phyloP scores from a whole-genome alignment of 495 filamentous ascomycete genomes.

The Halenospora varia region DNA sequence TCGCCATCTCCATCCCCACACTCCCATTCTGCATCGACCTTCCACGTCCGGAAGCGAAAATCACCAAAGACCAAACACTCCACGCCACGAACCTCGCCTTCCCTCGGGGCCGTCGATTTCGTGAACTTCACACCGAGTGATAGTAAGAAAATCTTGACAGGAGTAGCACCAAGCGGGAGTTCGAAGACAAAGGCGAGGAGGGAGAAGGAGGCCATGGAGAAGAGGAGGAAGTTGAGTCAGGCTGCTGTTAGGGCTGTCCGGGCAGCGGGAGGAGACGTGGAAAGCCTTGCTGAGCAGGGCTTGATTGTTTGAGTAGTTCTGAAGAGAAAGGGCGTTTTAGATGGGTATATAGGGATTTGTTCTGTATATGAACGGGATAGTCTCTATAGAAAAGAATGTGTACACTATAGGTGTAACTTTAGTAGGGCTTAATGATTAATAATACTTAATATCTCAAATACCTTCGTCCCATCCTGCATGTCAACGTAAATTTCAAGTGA shows the following conservation, averaged over 20 bases:
- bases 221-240: conserved; percentile 68
- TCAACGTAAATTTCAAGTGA: too few relatives aligned
- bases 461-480: too few relatives aligned
- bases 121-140: conserved; percentile 91
- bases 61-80: neutral
- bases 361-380: too few relatives aligned
- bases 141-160: conserved; percentile 73
- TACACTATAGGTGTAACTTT: too few relatives aligned
- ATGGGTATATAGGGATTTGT: neutral
- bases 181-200: conserved; percentile 90
- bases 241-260: conserved; percentile 67
- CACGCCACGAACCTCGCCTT: neutral
- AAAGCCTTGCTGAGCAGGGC: conserved; percentile 35
- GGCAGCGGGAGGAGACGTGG: conserved; percentile 74
- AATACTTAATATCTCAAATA: too few relatives aligned
- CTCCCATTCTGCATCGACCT: neutral
- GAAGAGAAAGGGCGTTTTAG: too few relatives aligned
- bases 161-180: conserved; percentile 86
- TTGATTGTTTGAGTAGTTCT: conserved; percentile 29
- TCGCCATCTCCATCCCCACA: neutral
- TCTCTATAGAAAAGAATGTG: too few relatives aligned
- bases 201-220: conserved; percentile 81
- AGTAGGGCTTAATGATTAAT: too few relatives aligned
- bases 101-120: conserved; percentile 57
- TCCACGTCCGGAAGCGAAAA: conserved; percentile 17